Evolutionary conservation across 1,284 basidiomycete species (phyloP), one percentile per base, ranked within the genome.

Genomic region (Blastosporella zonata): DNA sequence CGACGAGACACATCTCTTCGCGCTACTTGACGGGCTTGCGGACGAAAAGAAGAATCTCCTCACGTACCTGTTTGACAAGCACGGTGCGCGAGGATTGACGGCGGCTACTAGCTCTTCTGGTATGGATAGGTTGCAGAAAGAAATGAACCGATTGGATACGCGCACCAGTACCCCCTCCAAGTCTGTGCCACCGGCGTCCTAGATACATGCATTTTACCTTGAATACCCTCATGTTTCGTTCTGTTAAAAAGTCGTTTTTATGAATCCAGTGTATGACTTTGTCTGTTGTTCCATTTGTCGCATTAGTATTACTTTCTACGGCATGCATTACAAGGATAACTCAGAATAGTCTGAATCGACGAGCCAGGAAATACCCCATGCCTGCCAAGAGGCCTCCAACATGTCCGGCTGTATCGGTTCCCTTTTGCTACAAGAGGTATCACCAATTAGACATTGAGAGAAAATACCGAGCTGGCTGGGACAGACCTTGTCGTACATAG

Each of bases 41-140:
- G 84, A 89, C 54, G 88, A 89, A 59, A 90, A 92, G 74, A 90
- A 90, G 73, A 91, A 92, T 61, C 70, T 92, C 22, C 71, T 92
- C 43, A 89, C 89, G 1, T 92, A 92, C 58, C 73, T 91, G 47
- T 91, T 91, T 57, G 88, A 90, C 63, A 91, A 90, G 64, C 86
- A 90, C 59, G 81, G 82, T 27, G 84, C 78, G 10, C 73, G 87
- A 38, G 81, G 77, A 39, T 55, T 62, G 47, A 56, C 58, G 6
- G 55, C 59, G 10, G 57, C 61, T 1, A 61, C 62, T 27, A 63
- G 65, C n/a, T 63, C 67, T 4, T 62, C 62, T 15, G 77, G 82
- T 17, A 72, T 84, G 59, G 79, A 84, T 44, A 84, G 79, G 55
- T 70, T 90, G 52, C 81, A 87, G 66, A 81, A 82, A 55, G 87